Evolutionary conservation across 2,329 filamentous ascomycete genomes (phyloP), one percentile per base, ranked within the genome.

Genomic region (Ophiobolus disseminans): DNA sequence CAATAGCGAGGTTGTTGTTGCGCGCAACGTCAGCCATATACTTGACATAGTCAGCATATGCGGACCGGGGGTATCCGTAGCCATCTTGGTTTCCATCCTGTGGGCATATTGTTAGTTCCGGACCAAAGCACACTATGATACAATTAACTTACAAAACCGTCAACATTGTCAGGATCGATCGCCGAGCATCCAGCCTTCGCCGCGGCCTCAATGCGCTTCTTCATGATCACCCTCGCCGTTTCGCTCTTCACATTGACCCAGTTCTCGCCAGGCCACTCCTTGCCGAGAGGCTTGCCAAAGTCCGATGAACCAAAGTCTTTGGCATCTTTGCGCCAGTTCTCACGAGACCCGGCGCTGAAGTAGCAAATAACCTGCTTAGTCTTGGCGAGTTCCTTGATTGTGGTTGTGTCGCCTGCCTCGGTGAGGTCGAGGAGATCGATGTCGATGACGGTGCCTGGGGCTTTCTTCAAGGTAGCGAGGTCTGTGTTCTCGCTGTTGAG

Each of bases 121-220:
- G 14, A 35, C n/a, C n/a, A n/a, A n/a, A 35, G 31, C 16, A 17
- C 7, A 19, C 16, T 17, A 11, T 35, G 31, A 17, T 10, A 5
- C 14, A 9, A 3, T 5, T 17, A 11, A 74, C 76, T 66, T 67
- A 79, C 76, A 61, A 83, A 88, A 2, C 79, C 85, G 58, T 88
- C 86, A 2, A 88, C 79, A 55, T 89, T 89, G 63, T 89, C 86
- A 0, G 86, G 84, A 62, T 89, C 86, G 9, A 89, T 80, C 3
- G 82, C 87, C 56, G 86, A 79, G 56, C 86, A 89, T 3, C 85
- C 84, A 69, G 86, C 86, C 13, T 75, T 52, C 16, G 73, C 73
- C 0, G 87, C 87, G 23, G 82, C 60, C 40, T 81, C 75, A 36
- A 89, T 82, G 8, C 86, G 77, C 30, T 72, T 64, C 42, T 72